Evolutionary conservation across 176 grass and related monocot genomes (phyloP).

Genomic region (Rhynchospora tenuis): DNA sequence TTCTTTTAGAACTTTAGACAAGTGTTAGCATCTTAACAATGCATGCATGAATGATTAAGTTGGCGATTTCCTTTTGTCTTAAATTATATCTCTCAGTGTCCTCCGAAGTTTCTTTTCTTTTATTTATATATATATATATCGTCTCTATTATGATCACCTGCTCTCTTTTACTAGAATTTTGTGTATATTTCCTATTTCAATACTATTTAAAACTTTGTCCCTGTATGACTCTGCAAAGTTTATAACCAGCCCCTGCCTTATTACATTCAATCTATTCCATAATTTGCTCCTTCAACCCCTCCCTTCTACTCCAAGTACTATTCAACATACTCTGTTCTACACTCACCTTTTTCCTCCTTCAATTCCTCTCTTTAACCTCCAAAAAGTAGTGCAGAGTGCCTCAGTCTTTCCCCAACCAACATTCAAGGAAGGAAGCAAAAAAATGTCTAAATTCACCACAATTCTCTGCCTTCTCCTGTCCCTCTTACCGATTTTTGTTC

Average conservation of each 20-base stretch:
- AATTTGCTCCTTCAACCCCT: background rate
- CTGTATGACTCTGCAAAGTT: background rate
- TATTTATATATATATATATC: too few relatives aligned
- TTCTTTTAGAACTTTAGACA: too few relatives aligned
- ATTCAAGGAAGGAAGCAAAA: background rate
- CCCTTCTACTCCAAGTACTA: conserved; percentile 10
- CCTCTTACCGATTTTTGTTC: background rate
- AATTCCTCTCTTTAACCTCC: background rate
- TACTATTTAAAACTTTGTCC: background rate
- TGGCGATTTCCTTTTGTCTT: too few relatives aligned
- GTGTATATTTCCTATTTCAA: background rate
- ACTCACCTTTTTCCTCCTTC: background rate
- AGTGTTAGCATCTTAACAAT: too few relatives aligned
- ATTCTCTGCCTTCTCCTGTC: background rate
- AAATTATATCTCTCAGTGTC: too few relatives aligned
- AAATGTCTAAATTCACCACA: background rate
- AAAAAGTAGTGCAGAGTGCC: background rate
- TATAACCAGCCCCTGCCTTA: conserved; percentile 10
- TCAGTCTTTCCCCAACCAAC: background rate
- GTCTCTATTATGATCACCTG: background rate
- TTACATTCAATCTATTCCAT: background rate
- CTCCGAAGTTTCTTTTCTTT: too few relatives aligned
- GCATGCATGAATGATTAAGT: too few relatives aligned
- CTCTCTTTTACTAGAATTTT: background rate
- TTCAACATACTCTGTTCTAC: background rate